Percentiles rank a stretch among this genome's conserved stretches.
phyloP scores from a whole-genome alignment of 345 rosid genomes.

The Eucalyptus marginata region DNA sequence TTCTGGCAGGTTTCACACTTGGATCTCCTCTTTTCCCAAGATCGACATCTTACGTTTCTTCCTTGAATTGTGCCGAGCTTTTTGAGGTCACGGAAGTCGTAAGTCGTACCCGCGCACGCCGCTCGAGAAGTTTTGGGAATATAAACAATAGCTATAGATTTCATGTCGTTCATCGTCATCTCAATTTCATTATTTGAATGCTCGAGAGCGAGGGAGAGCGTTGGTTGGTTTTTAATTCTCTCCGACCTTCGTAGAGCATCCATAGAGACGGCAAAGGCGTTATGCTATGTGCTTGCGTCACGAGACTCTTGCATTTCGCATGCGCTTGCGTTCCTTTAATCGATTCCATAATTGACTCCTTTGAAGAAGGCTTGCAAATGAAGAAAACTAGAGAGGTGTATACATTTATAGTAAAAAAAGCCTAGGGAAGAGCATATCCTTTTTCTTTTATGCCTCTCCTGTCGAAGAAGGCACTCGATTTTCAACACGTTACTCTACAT shows the following conservation, averaged over 20 bases:
- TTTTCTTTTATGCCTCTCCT: not conserved
- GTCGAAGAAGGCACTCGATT: not conserved
- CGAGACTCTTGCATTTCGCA: not conserved
- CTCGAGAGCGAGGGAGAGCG: not conserved
- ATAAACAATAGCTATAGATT: too few species aligned
- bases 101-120: not conserved
- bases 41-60: not conserved
- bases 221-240: not conserved
- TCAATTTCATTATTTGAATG: not conserved
- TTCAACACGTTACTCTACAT: not conserved
- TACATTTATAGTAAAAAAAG: not conserved
- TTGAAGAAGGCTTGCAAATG: not conserved
- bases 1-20: not conserved
- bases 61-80: accelerated
- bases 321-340: not conserved
- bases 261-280: not conserved
- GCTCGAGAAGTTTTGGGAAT: not conserved
- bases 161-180: too few species aligned
- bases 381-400: not conserved
- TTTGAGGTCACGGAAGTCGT: not conserved
- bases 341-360: not conserved
- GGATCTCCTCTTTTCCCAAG: not conserved
- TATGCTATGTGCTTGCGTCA: not conserved
- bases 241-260: not conserved
- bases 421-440: not conserved